Evolutionary conservation across 2,329 filamentous ascomycete genomes (phyloP).

Genomic region (Aspergillus pseudoglaucus): DNA sequence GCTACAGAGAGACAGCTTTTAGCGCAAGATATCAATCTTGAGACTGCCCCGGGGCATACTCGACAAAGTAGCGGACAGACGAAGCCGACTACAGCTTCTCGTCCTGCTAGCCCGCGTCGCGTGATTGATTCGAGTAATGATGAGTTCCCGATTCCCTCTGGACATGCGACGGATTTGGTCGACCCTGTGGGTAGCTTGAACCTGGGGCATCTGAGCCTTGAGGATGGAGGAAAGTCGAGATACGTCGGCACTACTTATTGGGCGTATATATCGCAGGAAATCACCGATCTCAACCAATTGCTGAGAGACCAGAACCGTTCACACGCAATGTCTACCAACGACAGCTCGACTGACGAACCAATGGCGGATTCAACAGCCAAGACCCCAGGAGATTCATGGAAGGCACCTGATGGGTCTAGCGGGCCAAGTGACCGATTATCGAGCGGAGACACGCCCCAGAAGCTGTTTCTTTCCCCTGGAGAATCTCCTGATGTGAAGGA

Average conservation of each 20-base stretch:
- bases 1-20: slow-evolving; percentile 15
- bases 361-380: slow-evolving; percentile 12
- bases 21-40: slow-evolving; percentile 11
- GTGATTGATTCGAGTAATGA: slow-evolving; percentile 29
- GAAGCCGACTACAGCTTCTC: slow-evolving; percentile 12
- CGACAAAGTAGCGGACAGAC: slow-evolving; percentile 11
- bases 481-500: slow-evolving; percentile 29
- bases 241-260: slow-evolving; percentile 42
- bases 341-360: slow-evolving; percentile 17
- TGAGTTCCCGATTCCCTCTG: slow-evolving; percentile 38
- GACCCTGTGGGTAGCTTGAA: slow-evolving; percentile 38
- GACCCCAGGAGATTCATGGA: slow-evolving; percentile 15
- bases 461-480: slow-evolving; percentile 31
- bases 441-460: slow-evolving; percentile 26
- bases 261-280: slow-evolving; percentile 41
- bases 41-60: slow-evolving; percentile 12
- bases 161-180: slow-evolving; percentile 36
- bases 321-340: slow-evolving; percentile 16
- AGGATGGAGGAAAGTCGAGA: slow-evolving; percentile 38
- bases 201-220: slow-evolving; percentile 37
- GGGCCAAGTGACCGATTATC: slow-evolving; percentile 10
- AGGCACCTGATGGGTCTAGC: slow-evolving; percentile 11
- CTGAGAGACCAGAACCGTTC: slow-evolving; percentile 37
- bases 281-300: slow-evolving; percentile 39
- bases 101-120: slow-evolving; percentile 28